Base-by-base conservation (phyloP, 495 filamentous ascomycete genomes). In the Oidiodendron maius region DNA sequence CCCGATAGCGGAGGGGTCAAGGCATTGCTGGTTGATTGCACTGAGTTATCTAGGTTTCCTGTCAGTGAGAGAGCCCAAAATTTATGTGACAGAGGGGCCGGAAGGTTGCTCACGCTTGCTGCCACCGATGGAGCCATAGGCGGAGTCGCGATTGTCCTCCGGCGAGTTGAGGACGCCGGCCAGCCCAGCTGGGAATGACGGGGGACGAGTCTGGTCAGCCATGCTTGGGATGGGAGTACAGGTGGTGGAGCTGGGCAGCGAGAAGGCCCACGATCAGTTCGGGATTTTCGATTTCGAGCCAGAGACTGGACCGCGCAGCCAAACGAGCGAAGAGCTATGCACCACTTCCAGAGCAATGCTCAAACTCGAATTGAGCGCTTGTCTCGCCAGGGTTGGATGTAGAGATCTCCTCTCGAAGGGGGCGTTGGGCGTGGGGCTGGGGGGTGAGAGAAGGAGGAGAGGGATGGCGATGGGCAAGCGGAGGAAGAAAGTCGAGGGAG, bases 61-160 rank as follows among this genome's bases (percentile, higher is more conserved):
- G 52, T 43, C 25, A 46, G 20, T 48, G 38, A 23, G 39, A 39
- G 40, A 16, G 25, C 13, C 28, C 35, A 18, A 23, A 56, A 28
- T 34, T 34, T 25, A 25, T 41, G 18, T 50, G 26, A 22, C 38
- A 24, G 17, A 32, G 22, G 26, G 39, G 24, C 25, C 40, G 20
- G 46, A 44, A 37, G 51, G 25, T 12, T 18, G 34, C 71, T 60
- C 52, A 79, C 75, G 75, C 58, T 79, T 79, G 64, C 73, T 77
- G 59, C 74, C 75, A n/a, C 68, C 72, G 32, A 67, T 32, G 23
- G 70, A 18, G 44, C 64, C 77, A 46, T 77, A 79, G 10, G 73
- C 74, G 26, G 73, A 77, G 56, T 79, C 75, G 17, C 74, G 64
- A 45, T 75, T 58, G 5, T 76, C 72, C 16, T 75, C 70, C 1